Percentiles rank a stretch among this genome's conserved stretches.
These are phyloP conservation scores for Cadophora luteo-olivacea DNA, from an alignment of 2,329 filamentous ascomycete genomes.

Conservation along the genomic window DNA sequence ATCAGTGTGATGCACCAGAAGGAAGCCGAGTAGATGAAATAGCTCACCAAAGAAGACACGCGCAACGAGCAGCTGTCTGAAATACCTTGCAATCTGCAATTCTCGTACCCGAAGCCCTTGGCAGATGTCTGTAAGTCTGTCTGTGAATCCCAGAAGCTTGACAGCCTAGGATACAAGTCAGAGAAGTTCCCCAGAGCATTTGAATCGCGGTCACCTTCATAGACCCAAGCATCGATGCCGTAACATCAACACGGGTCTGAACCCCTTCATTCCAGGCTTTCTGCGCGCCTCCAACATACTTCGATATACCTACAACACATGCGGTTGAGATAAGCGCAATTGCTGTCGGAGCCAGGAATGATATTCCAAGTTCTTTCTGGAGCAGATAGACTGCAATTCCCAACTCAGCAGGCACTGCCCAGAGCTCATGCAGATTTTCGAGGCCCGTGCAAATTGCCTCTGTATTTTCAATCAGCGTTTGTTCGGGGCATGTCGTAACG, in stretches of 20 bases:
- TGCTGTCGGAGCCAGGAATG: constrained; percentile 35
- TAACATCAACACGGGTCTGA: constrained; percentile 42
- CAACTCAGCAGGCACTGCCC: constrained; percentile 42
- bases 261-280: constrained; percentile 43
- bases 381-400: constrained; percentile 41
- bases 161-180: constrained; percentile 33
- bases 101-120: constrained; percentile 48
- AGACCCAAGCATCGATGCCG: constrained; percentile 41
- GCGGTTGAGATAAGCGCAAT: constrained; percentile 40
- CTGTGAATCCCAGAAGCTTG: constrained; percentile 46
- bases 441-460: constrained; percentile 43
- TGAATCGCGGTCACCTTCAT: constrained; percentile 39
- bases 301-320: constrained; percentile 35
- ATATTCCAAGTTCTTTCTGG: constrained; percentile 40
- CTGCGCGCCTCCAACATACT: constrained; percentile 39
- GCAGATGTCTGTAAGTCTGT: constrained; percentile 44
- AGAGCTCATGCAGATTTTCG: constrained; percentile 42
- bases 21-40: not conserved
- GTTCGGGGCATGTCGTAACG: too few species aligned
- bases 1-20: too few species aligned
- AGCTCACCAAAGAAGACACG: constrained; percentile 34
- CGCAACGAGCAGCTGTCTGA: constrained; percentile 44
- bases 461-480: not conserved
- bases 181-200: not conserved
- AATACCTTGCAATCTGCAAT: constrained; percentile 47